Conservation (phyloP, 2,329 filamentous ascomycete species). For the Bisporella sp. region DNA sequence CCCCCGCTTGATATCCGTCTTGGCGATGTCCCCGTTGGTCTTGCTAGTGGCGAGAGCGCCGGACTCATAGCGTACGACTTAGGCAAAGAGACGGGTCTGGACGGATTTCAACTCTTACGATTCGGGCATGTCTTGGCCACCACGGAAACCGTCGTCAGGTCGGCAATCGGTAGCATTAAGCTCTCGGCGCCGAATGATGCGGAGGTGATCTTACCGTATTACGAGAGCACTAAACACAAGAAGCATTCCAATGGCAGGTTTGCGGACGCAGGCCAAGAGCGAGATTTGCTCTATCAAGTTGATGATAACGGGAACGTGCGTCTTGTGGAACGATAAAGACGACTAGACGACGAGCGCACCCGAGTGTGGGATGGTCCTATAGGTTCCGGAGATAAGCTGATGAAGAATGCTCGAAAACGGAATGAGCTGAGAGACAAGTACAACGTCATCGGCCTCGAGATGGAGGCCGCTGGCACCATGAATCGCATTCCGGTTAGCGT, state of each 20-base stretch:
- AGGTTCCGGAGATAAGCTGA: constrained; percentile 28
- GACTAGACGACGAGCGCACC: constrained; percentile 19
- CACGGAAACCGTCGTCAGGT: constrained; percentile 27
- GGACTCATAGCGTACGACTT: constrained; percentile 28
- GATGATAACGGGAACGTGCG: constrained; percentile 3
- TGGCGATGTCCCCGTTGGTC: constrained; percentile 31
- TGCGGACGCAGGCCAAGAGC: constrained; percentile 26
- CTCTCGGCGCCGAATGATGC: constrained; percentile 18
- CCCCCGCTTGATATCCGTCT: constrained; percentile 30
- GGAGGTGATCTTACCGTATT: constrained; percentile 17
- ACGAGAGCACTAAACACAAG: constrained; percentile 20
- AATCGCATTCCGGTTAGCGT: constrained; percentile 28
- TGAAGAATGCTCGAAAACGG: constrained; percentile 20
- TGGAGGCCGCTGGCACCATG: constrained; percentile 29
- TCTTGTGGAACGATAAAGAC: constrained; percentile 9
- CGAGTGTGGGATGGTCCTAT: constrained; percentile 30
- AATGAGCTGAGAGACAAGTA: constrained; percentile 23
- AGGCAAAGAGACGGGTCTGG: constrained; percentile 25
- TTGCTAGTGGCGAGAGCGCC: constrained; percentile 19
- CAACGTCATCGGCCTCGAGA: constrained; percentile 28
- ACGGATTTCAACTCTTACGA: constrained; percentile 23
- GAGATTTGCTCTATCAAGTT: constrained; percentile 20
- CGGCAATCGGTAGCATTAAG: constrained; percentile 29
- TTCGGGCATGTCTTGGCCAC: constrained; percentile 12
- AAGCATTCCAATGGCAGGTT: constrained; percentile 23